A percentile compares a stretch with the other conserved stretches of the same genome.
Evolutionary conservation across 106 monocot genomes (phyloP).

Genomic region (Vanilla planifolia): DNA sequence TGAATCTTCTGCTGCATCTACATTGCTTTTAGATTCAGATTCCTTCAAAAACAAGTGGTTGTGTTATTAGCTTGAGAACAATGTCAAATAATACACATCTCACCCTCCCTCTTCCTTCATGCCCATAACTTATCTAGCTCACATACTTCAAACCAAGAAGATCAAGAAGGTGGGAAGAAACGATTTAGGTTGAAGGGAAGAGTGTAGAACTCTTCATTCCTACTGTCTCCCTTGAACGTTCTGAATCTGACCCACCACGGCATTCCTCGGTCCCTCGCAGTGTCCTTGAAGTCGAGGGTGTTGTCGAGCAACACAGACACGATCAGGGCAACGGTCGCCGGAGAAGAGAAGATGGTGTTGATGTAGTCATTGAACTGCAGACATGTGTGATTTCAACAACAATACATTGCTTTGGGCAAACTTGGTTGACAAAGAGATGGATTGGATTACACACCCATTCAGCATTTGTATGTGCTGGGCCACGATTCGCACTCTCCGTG

Average conservation of each 20-base stretch:
- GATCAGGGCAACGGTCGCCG: conserved; percentile 75
- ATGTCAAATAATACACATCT: too few species aligned
- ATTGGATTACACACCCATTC: conserved; percentile 53
- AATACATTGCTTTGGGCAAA: too few species aligned
- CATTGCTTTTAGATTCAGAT: too few species aligned
- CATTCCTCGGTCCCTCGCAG: conserved; percentile 89
- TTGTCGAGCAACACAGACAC: conserved; percentile 87
- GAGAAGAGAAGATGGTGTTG: conserved; percentile 93
- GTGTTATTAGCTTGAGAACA: too few species aligned
- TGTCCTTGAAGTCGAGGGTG: conserved; percentile 83
- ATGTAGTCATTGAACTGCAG: conserved; percentile 95
- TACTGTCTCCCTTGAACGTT: conserved; percentile 86
- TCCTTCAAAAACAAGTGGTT: too few species aligned
- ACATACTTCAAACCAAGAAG: too few species aligned
- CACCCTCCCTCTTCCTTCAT: too few species aligned
- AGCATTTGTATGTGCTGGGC: conserved; percentile 76
- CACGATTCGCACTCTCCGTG: conserved; percentile 31
- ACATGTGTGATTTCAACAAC: too few species aligned
- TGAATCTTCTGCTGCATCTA: too few species aligned
- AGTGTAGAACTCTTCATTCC: conserved; percentile 98
- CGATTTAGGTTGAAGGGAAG: conserved; percentile 98
- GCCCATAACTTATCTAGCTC: too few species aligned
- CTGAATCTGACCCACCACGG: conserved; percentile 96
- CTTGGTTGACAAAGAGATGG: too few species aligned
- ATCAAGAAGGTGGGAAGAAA: conserved; percentile 90